Conservation (phyloP, 176 grass and related monocot species). For the Oryza officinalis region DNA sequence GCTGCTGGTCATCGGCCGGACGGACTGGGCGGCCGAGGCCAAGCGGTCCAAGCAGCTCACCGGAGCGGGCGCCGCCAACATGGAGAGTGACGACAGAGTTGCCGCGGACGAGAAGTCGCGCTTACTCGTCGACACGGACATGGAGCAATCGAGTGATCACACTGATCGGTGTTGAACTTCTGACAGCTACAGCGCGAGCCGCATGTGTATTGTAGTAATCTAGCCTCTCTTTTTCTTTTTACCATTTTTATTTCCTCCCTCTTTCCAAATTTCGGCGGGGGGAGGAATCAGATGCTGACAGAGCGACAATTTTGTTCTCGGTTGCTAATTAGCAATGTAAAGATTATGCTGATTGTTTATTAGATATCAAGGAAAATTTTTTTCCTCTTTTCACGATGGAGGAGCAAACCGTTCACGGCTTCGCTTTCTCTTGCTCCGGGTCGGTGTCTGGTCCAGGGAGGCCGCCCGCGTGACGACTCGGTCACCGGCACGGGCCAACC, state of each 20-base stretch:
- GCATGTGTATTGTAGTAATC: conserved; percentile 28
- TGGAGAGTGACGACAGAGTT: background rate
- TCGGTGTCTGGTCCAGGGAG: conserved; percentile 56
- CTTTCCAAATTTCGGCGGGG: conserved; percentile 27
- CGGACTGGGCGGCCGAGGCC: conserved; percentile 70
- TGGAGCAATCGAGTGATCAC: background rate
- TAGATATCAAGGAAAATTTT: background rate
- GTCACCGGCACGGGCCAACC: conserved; percentile 32
- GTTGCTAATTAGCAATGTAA: conserved; percentile 49
- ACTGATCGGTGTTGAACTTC: conserved; percentile 28
- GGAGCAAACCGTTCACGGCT: conserved; percentile 32
- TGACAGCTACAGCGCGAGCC: conserved; percentile 35
- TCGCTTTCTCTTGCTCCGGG: conserved; percentile 38
- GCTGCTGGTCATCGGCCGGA: conserved; percentile 51
- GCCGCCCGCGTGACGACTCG: conserved; percentile 59
- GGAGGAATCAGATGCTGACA: conserved; percentile 36
- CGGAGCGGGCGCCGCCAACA: conserved; percentile 11
- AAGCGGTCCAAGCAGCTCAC: conserved; percentile 62
- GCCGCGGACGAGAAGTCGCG: conserved; percentile 39
- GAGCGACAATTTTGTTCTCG: conserved; percentile 41
- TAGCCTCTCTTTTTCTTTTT: background rate
- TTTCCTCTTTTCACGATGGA: background rate
- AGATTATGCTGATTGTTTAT: conserved; percentile 32
- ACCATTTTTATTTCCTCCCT: conserved; percentile 11
- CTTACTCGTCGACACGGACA: conserved; percentile 24